Base-by-base conservation (phyloP, 179 eudicot species). In the Gypsophila paniculata region DNA sequence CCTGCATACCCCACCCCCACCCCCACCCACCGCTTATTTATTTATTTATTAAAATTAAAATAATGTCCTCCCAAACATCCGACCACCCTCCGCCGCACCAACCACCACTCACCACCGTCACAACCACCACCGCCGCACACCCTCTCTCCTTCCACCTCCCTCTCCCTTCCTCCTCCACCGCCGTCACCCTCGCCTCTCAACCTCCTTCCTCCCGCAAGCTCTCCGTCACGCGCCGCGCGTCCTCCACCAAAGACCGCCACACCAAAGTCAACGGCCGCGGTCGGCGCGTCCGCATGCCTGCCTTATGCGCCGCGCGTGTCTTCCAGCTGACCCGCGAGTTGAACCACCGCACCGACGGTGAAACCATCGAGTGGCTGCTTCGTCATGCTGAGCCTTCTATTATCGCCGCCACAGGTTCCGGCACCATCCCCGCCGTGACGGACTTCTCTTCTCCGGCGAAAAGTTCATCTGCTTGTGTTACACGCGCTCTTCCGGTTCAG, bases 241-340 rank as follows among this genome's bases (percentile, higher is more conserved):
- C 15, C 25, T n/a, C 76, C 0, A 44, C 77, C 49, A 79, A 79
- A 25, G 80, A 76, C 38, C 80, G 83, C 2, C 83, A 80, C 72
- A 80, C 80, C 3, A 80, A 80, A 23, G 80, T 80, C 11, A 80
- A 80, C 75, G 83, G 83, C n/a, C 77, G 83, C 18, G 83, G 83
- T 4, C 72, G 83, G 9, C 73, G 83, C 13, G 80, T 80, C 23
- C 80, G 83, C 15, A 80, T 76, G 71, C 83, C 83, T 0, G 72
- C 83, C 2, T 65, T 80, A 4, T 76, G 79, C 64, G 83, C 83
- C 15, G 83, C 83, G 25, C 72, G 83, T 5, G 71, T 80, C 39
- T 80, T 80, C 53, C 83, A 80, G 58, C 74, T 76, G 0, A 80
- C 82, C 2, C 71, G 79, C 7, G 79, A 80, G 48, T 58, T 80